A percentile compares a stretch with the other conserved stretches of the same genome.
Conservation (phyloP, 2,329 filamentous ascomycete species). For the Talaromyces verruculosus region DNA sequence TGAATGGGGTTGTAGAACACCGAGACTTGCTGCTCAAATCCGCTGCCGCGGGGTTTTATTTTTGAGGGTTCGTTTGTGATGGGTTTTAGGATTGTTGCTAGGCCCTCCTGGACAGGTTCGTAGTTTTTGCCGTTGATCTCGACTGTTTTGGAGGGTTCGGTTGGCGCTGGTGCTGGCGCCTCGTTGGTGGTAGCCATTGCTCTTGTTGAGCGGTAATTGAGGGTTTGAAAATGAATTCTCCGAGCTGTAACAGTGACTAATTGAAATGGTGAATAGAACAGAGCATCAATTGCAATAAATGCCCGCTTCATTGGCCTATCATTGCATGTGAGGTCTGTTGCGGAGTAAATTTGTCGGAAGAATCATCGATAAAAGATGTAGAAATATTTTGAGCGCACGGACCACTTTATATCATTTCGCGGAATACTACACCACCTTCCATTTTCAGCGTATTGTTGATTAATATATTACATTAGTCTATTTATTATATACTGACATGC, state of each 20-base stretch:
- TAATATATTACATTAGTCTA: slow-evolving; percentile 9
- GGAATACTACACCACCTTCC: background rate
- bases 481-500: slow-evolving; percentile 13
- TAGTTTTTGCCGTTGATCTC: slow-evolving; percentile 50
- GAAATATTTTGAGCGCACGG: slow-evolving; percentile 12
- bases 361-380: background rate
- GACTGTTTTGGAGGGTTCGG: background rate
- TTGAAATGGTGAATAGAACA: background rate
- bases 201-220: slow-evolving; percentile 20
- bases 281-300: background rate
- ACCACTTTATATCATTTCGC: background rate
- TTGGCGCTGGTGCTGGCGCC: background rate
- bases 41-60: slow-evolving; percentile 44
- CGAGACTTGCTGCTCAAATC: slow-evolving; percentile 64
- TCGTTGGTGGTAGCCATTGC: slow-evolving; percentile 11
- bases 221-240: slow-evolving; percentile 12
- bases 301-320: slow-evolving; percentile 7
- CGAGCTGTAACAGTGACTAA: background rate
- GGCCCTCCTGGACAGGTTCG: slow-evolving; percentile 64
- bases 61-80: slow-evolving; percentile 44
- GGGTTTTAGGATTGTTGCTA: slow-evolving; percentile 67
- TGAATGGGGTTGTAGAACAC: slow-evolving; percentile 99
- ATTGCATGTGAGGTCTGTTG: background rate
- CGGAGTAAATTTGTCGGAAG: background rate
- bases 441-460: background rate